Evolutionary conservation across 179 eudicot species (phyloP).

Genomic region (Silene coronaria): DNA sequence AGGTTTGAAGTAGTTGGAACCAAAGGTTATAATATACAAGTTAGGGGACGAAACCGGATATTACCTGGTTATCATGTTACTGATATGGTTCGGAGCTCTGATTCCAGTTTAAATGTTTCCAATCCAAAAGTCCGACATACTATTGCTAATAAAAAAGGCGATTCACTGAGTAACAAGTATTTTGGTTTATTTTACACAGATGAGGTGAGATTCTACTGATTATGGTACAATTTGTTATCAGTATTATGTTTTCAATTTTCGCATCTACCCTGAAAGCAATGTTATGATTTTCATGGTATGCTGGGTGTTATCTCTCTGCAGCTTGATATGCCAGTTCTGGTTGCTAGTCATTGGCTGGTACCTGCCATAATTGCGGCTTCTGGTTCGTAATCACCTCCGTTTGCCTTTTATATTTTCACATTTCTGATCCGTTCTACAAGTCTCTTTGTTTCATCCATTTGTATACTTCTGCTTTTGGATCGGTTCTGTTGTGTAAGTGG

Average conservation of each 20-base stretch:
- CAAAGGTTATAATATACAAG: constrained; percentile 70
- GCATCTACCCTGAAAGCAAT: not conserved
- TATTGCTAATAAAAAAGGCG: constrained; percentile 32
- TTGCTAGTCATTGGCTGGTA: constrained; percentile 77
- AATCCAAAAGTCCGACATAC: constrained; percentile 20
- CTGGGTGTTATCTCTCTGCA: constrained; percentile 31
- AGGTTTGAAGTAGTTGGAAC: constrained; percentile 87
- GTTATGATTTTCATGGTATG: not conserved
- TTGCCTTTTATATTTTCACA: not conserved
- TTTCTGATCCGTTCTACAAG: not conserved
- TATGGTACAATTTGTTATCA: not conserved
- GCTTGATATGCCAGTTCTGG: constrained; percentile 67
- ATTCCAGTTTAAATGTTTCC: constrained; percentile 37
- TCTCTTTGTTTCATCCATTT: not conserved
- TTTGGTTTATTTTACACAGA: constrained; percentile 60
- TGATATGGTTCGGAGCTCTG: constrained; percentile 44
- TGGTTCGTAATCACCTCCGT: constrained; percentile 42
- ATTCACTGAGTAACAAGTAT: constrained; percentile 56
- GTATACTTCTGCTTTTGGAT: too few relatives aligned
- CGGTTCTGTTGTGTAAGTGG: too few relatives aligned
- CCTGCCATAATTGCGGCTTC: constrained; percentile 61
- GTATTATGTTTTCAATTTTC: not conserved
- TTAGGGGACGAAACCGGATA: constrained; percentile 63
- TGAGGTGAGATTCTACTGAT: constrained; percentile 48
- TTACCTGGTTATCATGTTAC: constrained; percentile 60